Evolutionary conservation across 176 grass and related monocot species (phyloP).

Genomic region (Rhynchospora pubera): DNA sequence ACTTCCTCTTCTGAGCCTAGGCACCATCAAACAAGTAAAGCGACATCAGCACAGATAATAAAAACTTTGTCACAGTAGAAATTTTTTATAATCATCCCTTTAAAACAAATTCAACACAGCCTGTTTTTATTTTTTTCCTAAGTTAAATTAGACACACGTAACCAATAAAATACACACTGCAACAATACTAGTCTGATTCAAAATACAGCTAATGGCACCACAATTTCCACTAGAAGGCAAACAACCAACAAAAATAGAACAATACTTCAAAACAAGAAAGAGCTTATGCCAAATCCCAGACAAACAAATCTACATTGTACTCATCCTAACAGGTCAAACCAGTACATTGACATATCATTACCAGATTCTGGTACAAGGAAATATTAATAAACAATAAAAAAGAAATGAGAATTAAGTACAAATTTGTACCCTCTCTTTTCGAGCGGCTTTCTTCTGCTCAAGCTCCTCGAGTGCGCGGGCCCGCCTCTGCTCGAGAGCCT

Average conservation of each 20-base stretch:
- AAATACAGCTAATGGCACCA: neutral
- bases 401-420: neutral
- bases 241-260: neutral
- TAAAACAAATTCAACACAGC: neutral
- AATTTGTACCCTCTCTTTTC: constrained; percentile 66
- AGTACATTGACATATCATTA: neutral
- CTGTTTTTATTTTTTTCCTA: neutral
- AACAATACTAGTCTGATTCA: neutral
- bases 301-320: neutral
- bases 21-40: neutral
- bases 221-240: neutral
- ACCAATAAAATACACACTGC: neutral
- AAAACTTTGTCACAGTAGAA: neutral
- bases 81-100: neutral
- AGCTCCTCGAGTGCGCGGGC: constrained; percentile 61
- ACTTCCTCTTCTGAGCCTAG: constrained; percentile 79
- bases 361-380: neutral
- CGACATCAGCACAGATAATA: constrained; percentile 9
- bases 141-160: neutral
- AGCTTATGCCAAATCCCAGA: neutral
- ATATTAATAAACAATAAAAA: neutral
- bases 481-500: constrained; percentile 61
- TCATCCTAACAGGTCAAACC: neutral
- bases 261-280: too few relatives aligned
- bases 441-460: constrained; percentile 82